Conservation (phyloP, 352 stramenopile species). For the Hyphochytrium catenoides region DNA sequence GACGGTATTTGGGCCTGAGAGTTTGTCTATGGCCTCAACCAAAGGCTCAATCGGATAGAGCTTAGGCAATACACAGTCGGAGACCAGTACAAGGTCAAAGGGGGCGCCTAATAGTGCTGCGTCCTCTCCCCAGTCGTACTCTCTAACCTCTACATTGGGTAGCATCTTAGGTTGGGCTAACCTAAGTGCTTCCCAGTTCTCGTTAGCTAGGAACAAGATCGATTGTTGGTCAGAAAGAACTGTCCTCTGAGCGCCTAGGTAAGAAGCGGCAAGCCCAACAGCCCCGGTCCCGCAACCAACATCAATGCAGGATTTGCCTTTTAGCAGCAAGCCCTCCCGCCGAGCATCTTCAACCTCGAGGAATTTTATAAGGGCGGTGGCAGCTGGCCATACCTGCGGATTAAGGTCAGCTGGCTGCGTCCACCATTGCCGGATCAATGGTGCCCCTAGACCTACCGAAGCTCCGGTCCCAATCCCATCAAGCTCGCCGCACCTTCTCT, state of each 20-base stretch:
- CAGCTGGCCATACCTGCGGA: slow-evolving; percentile 33
- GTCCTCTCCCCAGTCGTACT: slow-evolving; percentile 68
- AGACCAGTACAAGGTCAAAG: slow-evolving; percentile 60
- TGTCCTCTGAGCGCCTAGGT: slow-evolving; percentile 51
- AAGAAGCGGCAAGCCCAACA: slow-evolving; percentile 56
- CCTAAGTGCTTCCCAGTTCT: slow-evolving; percentile 38
- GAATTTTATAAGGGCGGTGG: slow-evolving; percentile 46
- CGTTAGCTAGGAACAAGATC: slow-evolving; percentile 59
- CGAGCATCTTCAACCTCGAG: slow-evolving; percentile 23
- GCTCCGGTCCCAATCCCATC: slow-evolving; percentile 46
- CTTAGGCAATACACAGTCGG: slow-evolving; percentile 83
- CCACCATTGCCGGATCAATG: neutral
- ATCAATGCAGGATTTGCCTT: slow-evolving; percentile 5
- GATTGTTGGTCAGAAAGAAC: slow-evolving; percentile 69
- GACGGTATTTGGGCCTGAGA: slow-evolving; percentile 21
- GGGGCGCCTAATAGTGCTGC: slow-evolving; percentile 6
- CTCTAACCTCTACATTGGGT: slow-evolving; percentile 27
- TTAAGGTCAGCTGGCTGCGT: neutral
- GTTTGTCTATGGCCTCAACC: slow-evolving; percentile 51
- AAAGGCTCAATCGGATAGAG: slow-evolving; percentile 85
- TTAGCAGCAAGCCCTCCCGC: slow-evolving; percentile 8
- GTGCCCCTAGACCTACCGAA: slow-evolving; percentile 12
- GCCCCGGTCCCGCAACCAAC: slow-evolving; percentile 48
- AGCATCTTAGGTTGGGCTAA: slow-evolving; percentile 1
- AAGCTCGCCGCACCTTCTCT: slow-evolving; percentile 44